Evolutionary conservation across 768 basidiomycete genomes (phyloP), one percentile per base, ranked within the genome.

Genomic region (Termitomyces sp.): DNA sequence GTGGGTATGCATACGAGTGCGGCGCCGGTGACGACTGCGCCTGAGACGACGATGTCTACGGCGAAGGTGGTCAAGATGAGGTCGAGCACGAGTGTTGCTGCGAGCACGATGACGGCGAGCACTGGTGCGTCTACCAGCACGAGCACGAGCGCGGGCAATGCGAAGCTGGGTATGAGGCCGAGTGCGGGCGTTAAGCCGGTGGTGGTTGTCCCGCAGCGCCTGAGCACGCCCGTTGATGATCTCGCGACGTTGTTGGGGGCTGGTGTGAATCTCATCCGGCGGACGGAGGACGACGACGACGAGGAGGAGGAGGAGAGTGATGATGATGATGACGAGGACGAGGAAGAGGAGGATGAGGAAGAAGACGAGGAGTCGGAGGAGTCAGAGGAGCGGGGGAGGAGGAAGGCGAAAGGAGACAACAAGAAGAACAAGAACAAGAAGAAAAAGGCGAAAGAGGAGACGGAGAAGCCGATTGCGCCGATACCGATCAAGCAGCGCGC

Each of bases 401-500:
- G n/a, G 56, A 64, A 5, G 1, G 13, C 1, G 55, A 56, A n/a
- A n/a, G n/a, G n/a, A n/a, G n/a, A n/a, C n/a, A n/a, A n/a, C n/a
- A n/a, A 6, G 64, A 71, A 14, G 69, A 67, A 27, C 63, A 65
- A 22, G 62, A 16, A 16, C 0, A 62, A 1, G 46, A 67, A 32
- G 56, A 56, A 18, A 63, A 61, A 44, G 54, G 56, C 26, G 22
- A 32, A 55, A 53, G 32, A 24, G 1, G 22, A 51, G 27, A 27
- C 29, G 12, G 47, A 61, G 46, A 59, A 68, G 64, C 56, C 69
- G 67, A 72, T 82, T 52, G 75, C 80, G 20, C 85, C 85, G 9
- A 85, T 85, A 48, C 79, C 79, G 24, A 85, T 87, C 60, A 82
- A 79, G 60, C 74, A 78, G 63, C 77, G 83, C 32, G 71, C 79